Conservation (phyloP, 169 alveolate species). For the Plasmodium vinckei region DNA sequence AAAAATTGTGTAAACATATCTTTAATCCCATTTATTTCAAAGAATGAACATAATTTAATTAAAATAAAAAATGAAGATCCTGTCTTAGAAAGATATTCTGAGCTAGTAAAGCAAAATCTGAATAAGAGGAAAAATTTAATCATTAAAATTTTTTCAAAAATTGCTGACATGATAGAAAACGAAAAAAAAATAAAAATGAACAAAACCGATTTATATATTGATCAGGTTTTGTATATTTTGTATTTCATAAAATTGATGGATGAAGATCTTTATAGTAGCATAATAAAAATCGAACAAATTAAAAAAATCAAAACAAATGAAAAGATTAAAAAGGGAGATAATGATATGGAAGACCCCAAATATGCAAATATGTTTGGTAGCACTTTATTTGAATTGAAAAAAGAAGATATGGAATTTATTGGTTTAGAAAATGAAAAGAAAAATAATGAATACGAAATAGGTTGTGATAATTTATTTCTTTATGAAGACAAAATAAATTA, state of each 20-base stretch:
- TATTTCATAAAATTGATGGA: slow-evolving; percentile 26
- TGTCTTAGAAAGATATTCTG: slow-evolving; percentile 27
- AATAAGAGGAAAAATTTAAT: slow-evolving; percentile 2
- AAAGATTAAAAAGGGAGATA: neutral
- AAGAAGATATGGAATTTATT: slow-evolving; percentile 34
- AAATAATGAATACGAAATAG: neutral
- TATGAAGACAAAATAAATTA: slow-evolving; percentile 10
- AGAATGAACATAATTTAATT: neutral
- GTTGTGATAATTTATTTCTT: neutral
- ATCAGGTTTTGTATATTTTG: slow-evolving; percentile 25
- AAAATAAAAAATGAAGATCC: slow-evolving; percentile 4
- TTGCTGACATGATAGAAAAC: slow-evolving; percentile 2
- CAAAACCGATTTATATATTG: neutral
- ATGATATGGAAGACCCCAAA: neutral
- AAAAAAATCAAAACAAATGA: too few relatives aligned
- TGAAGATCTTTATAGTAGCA: slow-evolving; percentile 14
- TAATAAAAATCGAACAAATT: slow-evolving; percentile 20
- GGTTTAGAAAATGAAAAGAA: neutral
- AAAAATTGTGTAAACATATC: neutral
- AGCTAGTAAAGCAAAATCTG: slow-evolving; percentile 17
- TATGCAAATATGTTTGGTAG: neutral
- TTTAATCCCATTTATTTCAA: slow-evolving; percentile 25
- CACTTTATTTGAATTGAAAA: slow-evolving; percentile 19
- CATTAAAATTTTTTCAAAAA: slow-evolving; percentile 15
- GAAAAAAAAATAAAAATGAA: neutral